Evolutionary conservation across 2,329 filamentous ascomycete genomes (phyloP).

Genomic region (Cytospora piceicola): DNA sequence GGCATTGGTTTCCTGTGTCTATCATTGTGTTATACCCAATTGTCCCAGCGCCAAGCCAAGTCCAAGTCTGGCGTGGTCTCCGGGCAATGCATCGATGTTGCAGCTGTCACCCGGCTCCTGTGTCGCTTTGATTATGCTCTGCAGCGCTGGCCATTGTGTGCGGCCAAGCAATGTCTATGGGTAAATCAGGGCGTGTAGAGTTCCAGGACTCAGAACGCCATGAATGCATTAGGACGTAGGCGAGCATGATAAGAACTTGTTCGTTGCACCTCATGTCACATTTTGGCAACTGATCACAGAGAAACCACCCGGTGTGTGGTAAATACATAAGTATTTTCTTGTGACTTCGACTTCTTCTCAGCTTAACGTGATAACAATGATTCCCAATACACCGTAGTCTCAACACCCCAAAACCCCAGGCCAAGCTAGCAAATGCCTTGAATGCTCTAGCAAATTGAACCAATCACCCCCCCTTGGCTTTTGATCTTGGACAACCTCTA

Average conservation of each 20-base stretch:
- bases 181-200: too few species aligned
- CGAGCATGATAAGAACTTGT: too few species aligned
- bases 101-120: background rate
- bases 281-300: background rate
- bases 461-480: background rate
- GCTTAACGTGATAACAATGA: background rate
- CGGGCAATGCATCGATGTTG: too few species aligned
- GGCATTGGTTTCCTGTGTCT: too few species aligned
- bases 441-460: background rate
- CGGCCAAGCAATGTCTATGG: too few species aligned
- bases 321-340: background rate
- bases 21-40: too few species aligned
- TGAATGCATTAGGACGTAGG: too few species aligned
- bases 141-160: background rate
- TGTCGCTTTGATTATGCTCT: background rate
- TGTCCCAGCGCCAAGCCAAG: too few species aligned
- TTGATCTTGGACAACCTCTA: constrained; percentile 10
- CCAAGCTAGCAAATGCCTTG: constrained; percentile 5
- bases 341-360: background rate
- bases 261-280: too few species aligned
- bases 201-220: too few species aligned
- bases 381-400: background rate
- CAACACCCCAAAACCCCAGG: background rate
- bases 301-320: background rate
- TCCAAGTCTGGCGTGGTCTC: too few species aligned